Conservation (phyloP, 2,329 filamentous ascomycete genomes). For the Atkinsonella hypoxylon region DNA sequence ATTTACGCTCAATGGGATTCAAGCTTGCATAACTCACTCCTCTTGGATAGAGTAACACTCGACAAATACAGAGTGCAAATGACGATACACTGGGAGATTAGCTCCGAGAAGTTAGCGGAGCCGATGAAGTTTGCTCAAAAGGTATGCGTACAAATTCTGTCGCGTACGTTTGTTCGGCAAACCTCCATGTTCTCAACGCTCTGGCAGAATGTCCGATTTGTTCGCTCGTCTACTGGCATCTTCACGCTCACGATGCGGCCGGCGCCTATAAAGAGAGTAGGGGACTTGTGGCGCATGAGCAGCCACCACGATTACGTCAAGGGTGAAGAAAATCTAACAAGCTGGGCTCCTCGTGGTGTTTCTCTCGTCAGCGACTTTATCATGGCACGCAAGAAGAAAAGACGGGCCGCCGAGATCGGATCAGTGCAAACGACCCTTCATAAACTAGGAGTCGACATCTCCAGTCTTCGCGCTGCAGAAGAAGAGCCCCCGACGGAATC, state of each 20-base stretch:
- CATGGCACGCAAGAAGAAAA: constrained; percentile 57
- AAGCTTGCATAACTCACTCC: constrained; percentile 77
- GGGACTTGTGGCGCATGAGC: constrained; percentile 93
- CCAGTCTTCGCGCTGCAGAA: constrained; percentile 19
- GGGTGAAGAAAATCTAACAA: constrained; percentile 74
- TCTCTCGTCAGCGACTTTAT: constrained; percentile 87
- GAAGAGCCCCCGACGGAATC: constrained; percentile 26
- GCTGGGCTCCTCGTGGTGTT: constrained; percentile 82
- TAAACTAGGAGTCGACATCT: constrained; percentile 40
- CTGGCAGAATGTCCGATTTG: constrained; percentile 74
- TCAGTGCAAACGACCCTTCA: constrained; percentile 56
- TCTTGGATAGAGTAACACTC: constrained; percentile 87
- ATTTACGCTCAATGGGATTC: constrained; percentile 95
- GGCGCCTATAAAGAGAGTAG: constrained; percentile 78
- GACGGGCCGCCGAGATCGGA: constrained; percentile 69
- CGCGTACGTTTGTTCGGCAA: constrained; percentile 72
- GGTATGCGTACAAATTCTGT: constrained; percentile 70
- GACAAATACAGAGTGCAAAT: constrained; percentile 89
- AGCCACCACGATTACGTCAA: constrained; percentile 93
- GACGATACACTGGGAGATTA: constrained; percentile 74
- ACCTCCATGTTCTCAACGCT: constrained; percentile 78
- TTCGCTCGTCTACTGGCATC: constrained; percentile 75
- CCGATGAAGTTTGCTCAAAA: constrained; percentile 81
- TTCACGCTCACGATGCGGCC: constrained; percentile 82
- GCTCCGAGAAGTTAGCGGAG: constrained; percentile 70